Conservation (phyloP, 768 basidiomycete species). For the Tremella yokohamensis region DNA sequence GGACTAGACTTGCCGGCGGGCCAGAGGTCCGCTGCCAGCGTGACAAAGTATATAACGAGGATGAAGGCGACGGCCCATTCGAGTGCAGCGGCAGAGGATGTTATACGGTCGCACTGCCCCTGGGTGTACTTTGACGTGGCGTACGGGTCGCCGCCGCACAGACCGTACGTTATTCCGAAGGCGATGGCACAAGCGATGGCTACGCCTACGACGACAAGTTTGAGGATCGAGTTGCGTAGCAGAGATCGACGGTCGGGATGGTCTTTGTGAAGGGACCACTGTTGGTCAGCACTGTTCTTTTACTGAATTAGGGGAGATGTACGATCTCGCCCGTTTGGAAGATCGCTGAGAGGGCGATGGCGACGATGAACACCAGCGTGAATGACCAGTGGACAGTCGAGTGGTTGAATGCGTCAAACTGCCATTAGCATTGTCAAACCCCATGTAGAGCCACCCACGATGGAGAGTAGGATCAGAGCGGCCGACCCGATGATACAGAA, state of each 20-base stretch:
- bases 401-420: conserved; percentile 49
- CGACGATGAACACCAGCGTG: conserved; percentile 51
- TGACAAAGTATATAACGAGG: conserved; percentile 49
- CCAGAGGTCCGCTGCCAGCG: conserved; percentile 52
- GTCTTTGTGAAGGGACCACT: conserved; percentile 50
- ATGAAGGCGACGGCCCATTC: conserved; percentile 52
- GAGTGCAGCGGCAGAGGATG: conserved; percentile 47
- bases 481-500: conserved; percentile 49
- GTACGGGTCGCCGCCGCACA: conserved; percentile 34
- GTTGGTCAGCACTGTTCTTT: conserved; percentile 6
- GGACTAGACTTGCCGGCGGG: conserved; percentile 50
- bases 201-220: conserved; percentile 48
- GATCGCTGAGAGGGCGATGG: conserved; percentile 50
- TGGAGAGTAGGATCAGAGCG: conserved; percentile 48
- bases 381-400: conserved; percentile 46
- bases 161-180: conserved; percentile 49
- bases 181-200: conserved; percentile 50
- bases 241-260: conserved; percentile 51
- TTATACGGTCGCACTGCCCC: conserved; percentile 42
- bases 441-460: conserved; percentile 28
- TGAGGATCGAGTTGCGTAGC: conserved; percentile 50
- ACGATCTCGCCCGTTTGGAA: conserved; percentile 51
- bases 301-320: conserved; percentile 14
- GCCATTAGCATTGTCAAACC: conserved; percentile 10
- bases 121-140: conserved; percentile 23